Evolutionary conservation across 345 rosid species (phyloP).

Genomic region (Raphanus sativus): DNA sequence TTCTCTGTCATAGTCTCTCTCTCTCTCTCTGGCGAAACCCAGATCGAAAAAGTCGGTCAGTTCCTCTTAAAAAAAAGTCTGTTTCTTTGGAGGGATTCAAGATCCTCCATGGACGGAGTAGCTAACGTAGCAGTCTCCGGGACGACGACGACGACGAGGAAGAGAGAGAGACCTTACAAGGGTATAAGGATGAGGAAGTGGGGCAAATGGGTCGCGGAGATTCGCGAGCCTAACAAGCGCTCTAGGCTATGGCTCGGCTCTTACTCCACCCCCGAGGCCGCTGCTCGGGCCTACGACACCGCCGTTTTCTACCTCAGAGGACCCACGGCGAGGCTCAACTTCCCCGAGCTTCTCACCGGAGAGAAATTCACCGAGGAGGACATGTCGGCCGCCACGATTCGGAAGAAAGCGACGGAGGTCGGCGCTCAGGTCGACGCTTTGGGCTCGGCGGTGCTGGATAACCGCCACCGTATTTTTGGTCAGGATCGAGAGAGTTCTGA

Average conservation of each 20-base stretch:
- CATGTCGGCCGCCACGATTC: constrained; percentile 78
- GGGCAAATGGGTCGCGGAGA: constrained; percentile 99
- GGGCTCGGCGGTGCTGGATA: constrained; percentile 47
- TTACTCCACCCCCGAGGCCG: constrained; percentile 87
- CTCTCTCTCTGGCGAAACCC: constrained; percentile 15
- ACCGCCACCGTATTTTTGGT: constrained; percentile 40
- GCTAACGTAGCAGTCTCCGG: constrained; percentile 36
- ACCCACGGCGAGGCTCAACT: constrained; percentile 89
- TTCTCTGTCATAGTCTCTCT: constrained; percentile 29
- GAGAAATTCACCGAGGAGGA: constrained; percentile 59
- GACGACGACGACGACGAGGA: constrained; percentile 31
- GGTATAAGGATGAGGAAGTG: constrained; percentile 99
- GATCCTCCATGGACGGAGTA: constrained; percentile 40
- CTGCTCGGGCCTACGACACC: constrained; percentile 96
- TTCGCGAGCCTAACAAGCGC: constrained; percentile 91
- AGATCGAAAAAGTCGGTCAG: not conserved
- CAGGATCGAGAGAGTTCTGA: constrained; percentile 17
- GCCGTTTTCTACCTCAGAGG: constrained; percentile 92
- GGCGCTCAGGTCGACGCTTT: constrained; percentile 93
- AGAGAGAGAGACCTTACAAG: constrained; percentile 66
- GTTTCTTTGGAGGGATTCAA: not conserved
- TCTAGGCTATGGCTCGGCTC: constrained; percentile 98
- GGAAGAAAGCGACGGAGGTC: constrained; percentile 87
- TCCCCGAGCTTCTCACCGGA: constrained; percentile 75
- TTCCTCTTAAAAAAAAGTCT: not conserved